Evolutionary conservation across 2,329 filamentous ascomycete genomes (phyloP).

Genomic region (Cladophialophora psammophila): DNA sequence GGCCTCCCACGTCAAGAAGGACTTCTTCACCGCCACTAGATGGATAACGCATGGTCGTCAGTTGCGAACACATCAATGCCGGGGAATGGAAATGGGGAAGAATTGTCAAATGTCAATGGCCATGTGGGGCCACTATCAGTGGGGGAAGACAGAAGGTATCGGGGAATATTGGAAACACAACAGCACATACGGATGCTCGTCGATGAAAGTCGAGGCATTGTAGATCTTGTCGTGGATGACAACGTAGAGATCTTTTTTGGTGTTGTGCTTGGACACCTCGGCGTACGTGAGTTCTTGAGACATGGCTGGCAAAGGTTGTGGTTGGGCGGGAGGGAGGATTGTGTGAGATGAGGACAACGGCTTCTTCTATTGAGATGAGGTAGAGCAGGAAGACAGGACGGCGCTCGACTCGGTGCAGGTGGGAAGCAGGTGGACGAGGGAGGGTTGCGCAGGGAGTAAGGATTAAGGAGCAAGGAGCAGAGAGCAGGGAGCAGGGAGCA

Average conservation of each 20-base stretch:
- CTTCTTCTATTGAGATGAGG: neutral
- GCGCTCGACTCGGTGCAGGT: neutral
- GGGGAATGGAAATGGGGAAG: neutral
- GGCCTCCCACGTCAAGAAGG: constrained; percentile 90
- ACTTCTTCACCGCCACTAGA: constrained; percentile 96
- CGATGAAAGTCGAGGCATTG: constrained; percentile 84
- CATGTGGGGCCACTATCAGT: constrained; percentile 33
- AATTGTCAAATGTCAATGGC: constrained; percentile 18
- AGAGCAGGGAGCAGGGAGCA: no score
- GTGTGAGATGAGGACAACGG: constrained; percentile 2
- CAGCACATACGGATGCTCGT: constrained; percentile 85
- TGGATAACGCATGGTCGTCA: neutral
- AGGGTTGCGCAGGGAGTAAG: neutral
- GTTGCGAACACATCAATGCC: neutral
- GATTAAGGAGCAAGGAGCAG: no score
- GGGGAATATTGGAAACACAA: constrained; percentile 13
- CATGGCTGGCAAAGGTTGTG: constrained; percentile 50
- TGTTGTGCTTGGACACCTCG: constrained; percentile 84
- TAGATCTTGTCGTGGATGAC: constrained; percentile 98
- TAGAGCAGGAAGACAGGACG: neutral
- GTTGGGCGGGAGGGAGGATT: neutral
- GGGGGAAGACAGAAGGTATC: constrained; percentile 22
- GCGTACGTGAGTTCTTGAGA: constrained; percentile 73
- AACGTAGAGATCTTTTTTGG: constrained; percentile 90
- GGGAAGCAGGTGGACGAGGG: neutral